Evolutionary conservation across 2,329 filamentous ascomycete genomes (phyloP), one percentile per base, ranked within the genome.

Genomic region (Pleoardoris graminearum): DNA sequence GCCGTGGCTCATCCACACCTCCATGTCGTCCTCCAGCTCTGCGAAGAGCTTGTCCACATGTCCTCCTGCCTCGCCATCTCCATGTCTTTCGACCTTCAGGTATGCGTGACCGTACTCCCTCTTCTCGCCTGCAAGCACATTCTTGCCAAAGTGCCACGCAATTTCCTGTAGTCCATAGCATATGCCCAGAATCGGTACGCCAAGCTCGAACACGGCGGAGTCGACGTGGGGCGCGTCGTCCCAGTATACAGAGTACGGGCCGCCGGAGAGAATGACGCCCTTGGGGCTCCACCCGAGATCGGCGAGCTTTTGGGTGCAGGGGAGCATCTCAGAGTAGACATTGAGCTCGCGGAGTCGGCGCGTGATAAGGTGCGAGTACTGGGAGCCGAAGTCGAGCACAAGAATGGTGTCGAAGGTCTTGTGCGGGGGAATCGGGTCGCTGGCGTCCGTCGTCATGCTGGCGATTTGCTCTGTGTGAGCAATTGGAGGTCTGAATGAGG

Each of bases 291-390:
- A 96, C 41, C 80, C 71, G 29, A 96, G 81, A 50, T 94, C 89
- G 6, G 83, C 78, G 19, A 95, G 75, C 79, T 93, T 93, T 66
- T 88, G 86, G 39, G 88, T 95, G 76, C 91, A 96, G 19, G 89
- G 89, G 37, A 95, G 84, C 86, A 96, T 88, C 78, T 96, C 91
- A 56, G 85, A 85, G 79, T 89, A 96, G 72, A 95, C 83, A 77
- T 87, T 88, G 75, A 95, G 82, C 63, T 88, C 85, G 62, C 91
- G 83, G 23, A 95, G 81, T 29, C 90, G 84, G 49, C 90, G 81
- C 8, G 85, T 85, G 67, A 92, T 91, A 33, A 92, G 79, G 72
- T 91, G 88, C 35, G 84, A 86, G 67, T 86, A 88, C 75, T 90
- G 87, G 21, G 83, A 87, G 60, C 83, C 87, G 70, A 89, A 90